Evolutionary conservation across 2,329 filamentous ascomycete genomes (phyloP).

Genomic region (Pseudogymnoascus sp.): DNA sequence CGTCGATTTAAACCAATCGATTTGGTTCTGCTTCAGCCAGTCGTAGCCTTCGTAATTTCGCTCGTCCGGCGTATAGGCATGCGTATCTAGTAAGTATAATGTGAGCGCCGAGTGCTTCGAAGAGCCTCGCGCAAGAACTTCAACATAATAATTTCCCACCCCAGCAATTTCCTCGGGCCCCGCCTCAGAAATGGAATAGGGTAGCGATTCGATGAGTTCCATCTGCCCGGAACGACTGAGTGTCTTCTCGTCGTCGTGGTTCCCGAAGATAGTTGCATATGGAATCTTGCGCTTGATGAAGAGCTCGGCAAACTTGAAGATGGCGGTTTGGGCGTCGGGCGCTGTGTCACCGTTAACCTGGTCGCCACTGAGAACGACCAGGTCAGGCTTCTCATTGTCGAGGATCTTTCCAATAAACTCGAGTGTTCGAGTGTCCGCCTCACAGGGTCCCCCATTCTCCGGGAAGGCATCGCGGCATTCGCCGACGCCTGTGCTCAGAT

Average conservation of each 20-base stretch:
- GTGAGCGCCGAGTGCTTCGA: conserved; percentile 86
- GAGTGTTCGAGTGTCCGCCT: conserved; percentile 84
- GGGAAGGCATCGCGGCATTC: conserved; percentile 82
- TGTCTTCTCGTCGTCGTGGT: conserved; percentile 85
- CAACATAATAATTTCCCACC: conserved; percentile 90
- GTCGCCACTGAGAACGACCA: conserved; percentile 88
- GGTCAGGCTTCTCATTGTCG: conserved; percentile 87
- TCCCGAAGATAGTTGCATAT: conserved; percentile 91
- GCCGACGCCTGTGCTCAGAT: conserved; percentile 85
- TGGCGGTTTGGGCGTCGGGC: conserved; percentile 83
- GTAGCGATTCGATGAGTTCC: conserved; percentile 76
- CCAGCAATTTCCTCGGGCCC: conserved; percentile 82
- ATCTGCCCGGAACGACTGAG: conserved; percentile 74
- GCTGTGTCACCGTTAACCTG: conserved; percentile 93
- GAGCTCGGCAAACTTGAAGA: conserved; percentile 86
- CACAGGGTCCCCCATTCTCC: conserved; percentile 69
- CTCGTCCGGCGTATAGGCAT: conserved; percentile 87
- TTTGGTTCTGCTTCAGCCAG: conserved; percentile 92
- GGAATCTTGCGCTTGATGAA: conserved; percentile 84
- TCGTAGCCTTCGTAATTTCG: conserved; percentile 87
- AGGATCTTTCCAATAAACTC: conserved; percentile 80
- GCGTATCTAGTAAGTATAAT: conserved; percentile 90
- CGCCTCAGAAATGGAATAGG: conserved; percentile 79
- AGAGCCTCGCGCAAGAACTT: conserved; percentile 73
- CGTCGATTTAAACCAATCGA: conserved; percentile 86